Base-by-base conservation (phyloP, 2,329 filamentous ascomycete genomes). In the Tolypocladium nubicola region DNA sequence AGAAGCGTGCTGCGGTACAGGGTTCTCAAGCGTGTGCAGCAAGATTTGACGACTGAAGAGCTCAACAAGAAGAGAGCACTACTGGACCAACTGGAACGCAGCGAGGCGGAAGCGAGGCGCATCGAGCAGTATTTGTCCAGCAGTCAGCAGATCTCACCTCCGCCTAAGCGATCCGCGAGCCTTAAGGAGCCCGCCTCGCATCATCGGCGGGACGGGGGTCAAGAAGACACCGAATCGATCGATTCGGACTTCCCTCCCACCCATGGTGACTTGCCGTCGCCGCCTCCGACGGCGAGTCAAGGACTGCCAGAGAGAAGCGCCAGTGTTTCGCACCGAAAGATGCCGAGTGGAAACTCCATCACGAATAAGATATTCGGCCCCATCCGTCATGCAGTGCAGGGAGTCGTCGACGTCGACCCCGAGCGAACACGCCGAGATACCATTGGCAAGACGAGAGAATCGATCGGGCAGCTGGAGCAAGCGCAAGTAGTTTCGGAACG, bases 241-340 rank as follows among this genome's bases (percentile, higher is more conserved):
- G 94, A 99, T 71, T 96, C 92, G 0, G 94, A 97, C 70, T 99
- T 99, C 62, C 92, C 93, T 3, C 89, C 91, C 1, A 95, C 88
- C 1, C 89, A 95, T 66, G 87, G 87, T 45, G 90, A 94, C 58
- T 74, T 82, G 39, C 62, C 70, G 21, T 78, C 84, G 0, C 77
- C 82, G n/a, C 76, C 79, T 23, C 84, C 88, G n/a, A 88, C 89
- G 23, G 86, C 88, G 43, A 84, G 85, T 59, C 88, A 96, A 68
- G 88, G 87, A 19, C 77, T 81, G 16, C 85, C 87, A 14, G 77
- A 84, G 73, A 70, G 79, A 70, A 67, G 73, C 69, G 68, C 66
- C 64, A 73, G 73, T 66, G 63, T 66, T 41, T 67, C 71, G 19
- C 91, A 96, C 73, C 88, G 86, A 70, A 96, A 96, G 74, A 86